These are phyloP conservation scores for Pestalotiopsis sp. DNA, from an alignment of 2,329 filamentous ascomycete species.

Conservation along the genomic window DNA sequence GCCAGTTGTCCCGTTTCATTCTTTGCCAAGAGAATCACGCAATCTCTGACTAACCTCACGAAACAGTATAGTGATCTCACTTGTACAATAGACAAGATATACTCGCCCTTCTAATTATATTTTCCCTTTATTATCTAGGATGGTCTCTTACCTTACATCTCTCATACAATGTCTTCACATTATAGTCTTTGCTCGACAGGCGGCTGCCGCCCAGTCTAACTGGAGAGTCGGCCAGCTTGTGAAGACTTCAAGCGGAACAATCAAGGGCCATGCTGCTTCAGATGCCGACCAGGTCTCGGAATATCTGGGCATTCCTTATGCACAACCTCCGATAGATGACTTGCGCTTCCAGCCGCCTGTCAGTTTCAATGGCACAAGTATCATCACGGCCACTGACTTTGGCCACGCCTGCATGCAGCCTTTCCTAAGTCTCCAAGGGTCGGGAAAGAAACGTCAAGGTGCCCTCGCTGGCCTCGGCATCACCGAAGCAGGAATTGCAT, in stretches of 20 bases:
- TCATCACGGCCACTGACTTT: slow-evolving; percentile 7
- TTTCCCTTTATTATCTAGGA: neutral
- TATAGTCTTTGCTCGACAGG: neutral
- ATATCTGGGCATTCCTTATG: slow-evolving; percentile 21
- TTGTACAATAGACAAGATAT: neutral
- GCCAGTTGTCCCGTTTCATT: neutral
- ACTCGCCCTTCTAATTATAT: neutral
- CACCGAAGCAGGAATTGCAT: neutral
- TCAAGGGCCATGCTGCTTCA: slow-evolving; percentile 9
- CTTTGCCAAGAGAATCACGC: slow-evolving; percentile 1
- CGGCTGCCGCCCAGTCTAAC: neutral
- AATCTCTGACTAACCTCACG: neutral
- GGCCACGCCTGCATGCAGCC: slow-evolving; percentile 7
- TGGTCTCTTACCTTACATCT: neutral
- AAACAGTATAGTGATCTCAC: neutral
- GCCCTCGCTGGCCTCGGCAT: neutral
- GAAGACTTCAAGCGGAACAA: slow-evolving; percentile 6
- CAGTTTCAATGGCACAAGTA: neutral
- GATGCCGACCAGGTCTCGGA: slow-evolving; percentile 6
- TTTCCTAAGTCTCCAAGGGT: slow-evolving; percentile 1
- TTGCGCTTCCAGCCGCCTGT: slow-evolving; percentile 19
- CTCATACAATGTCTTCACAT: slow-evolving; percentile 2
- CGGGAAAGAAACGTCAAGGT: neutral
- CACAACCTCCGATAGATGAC: slow-evolving; percentile 17
- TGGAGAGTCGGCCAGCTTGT: slow-evolving; percentile 10